Conservation (phyloP, 371 early-diverging fungal genomes). For the Syncephalastrum monosporum region DNA sequence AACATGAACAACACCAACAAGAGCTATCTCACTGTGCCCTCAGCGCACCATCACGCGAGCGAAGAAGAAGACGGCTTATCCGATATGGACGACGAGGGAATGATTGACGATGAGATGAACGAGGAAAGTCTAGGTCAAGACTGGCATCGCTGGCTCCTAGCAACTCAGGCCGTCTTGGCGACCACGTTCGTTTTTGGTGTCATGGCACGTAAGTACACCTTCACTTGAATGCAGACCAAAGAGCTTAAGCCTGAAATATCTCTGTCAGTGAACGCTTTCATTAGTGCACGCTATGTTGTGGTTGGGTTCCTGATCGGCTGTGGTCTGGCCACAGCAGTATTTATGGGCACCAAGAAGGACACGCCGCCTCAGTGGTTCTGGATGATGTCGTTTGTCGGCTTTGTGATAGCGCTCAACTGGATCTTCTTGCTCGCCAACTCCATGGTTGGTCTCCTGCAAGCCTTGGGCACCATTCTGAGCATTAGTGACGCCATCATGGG, state of each 20-base stretch:
- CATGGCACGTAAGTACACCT: slow-evolving; percentile 29
- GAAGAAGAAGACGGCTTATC: slow-evolving; percentile 13
- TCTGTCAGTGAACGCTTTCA: slow-evolving; percentile 19
- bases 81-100: slow-evolving; percentile 8
- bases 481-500: slow-evolving; percentile 83
- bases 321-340: slow-evolving; percentile 15
- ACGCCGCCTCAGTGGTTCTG: slow-evolving; percentile 41
- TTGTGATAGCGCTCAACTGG: slow-evolving; percentile 73
- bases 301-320: slow-evolving; percentile 25
- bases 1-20: slow-evolving; percentile 5
- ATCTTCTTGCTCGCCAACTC: slow-evolving; percentile 78
- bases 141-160: slow-evolving; percentile 49
- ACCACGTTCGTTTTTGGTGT: slow-evolving; percentile 40
- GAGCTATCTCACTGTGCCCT: slow-evolving; percentile 30
- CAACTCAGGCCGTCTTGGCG: slow-evolving; percentile 35
- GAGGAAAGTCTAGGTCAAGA: slow-evolving; percentile 10
- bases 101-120: slow-evolving; percentile 14
- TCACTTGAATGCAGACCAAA: neutral
- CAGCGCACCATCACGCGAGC: neutral
- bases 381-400: slow-evolving; percentile 66
- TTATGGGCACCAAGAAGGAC: slow-evolving; percentile 19
- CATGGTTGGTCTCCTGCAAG: slow-evolving; percentile 76
- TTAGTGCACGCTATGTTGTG: slow-evolving; percentile 1
- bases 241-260: slow-evolving; percentile 1
- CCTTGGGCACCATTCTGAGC: slow-evolving; percentile 71